Conservation (phyloP, 2,329 filamentous ascomycete species). For the Fusarium coicis region DNA sequence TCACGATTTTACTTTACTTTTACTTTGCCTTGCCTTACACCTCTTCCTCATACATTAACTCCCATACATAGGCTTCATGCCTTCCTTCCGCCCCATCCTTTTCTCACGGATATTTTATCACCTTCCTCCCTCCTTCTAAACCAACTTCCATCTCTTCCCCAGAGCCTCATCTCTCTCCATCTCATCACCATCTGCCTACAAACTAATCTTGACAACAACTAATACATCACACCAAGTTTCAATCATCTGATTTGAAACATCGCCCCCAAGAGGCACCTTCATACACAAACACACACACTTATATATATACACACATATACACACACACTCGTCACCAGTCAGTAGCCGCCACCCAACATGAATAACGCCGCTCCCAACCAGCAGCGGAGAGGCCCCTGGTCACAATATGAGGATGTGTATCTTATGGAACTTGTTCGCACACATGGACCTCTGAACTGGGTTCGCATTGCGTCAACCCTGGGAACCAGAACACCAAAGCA, state of each 20-base stretch:
- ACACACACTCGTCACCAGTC: not conserved
- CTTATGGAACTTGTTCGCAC: constrained; percentile 76
- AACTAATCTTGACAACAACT: not conserved
- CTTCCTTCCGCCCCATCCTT: constrained; percentile 39
- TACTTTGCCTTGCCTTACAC: constrained; percentile 24
- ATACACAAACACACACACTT: not conserved
- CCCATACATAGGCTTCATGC: constrained; percentile 38
- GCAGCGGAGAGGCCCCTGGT: constrained; percentile 79
- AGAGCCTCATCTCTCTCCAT: constrained; percentile 17
- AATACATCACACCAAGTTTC: not conserved
- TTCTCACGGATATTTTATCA: constrained; percentile 43
- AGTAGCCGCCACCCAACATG: constrained; percentile 24
- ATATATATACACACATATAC: not conserved
- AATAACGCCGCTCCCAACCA: not conserved
- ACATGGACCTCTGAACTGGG: constrained; percentile 88
- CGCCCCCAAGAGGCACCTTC: not conserved
- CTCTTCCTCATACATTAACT: constrained; percentile 40
- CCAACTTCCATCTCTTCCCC: constrained; percentile 10
- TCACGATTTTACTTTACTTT: constrained; percentile 11
- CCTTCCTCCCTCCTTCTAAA: constrained; percentile 39
- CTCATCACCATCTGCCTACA: not conserved
- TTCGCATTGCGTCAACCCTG: constrained; percentile 81
- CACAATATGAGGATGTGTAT: constrained; percentile 77
- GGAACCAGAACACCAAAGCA: constrained; percentile 88
- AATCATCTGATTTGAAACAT: not conserved